Percentiles rank a stretch among this genome's conserved stretches.
Conservation (phyloP, 2,329 filamentous ascomycete species). For the Penicillium sp. region DNA sequence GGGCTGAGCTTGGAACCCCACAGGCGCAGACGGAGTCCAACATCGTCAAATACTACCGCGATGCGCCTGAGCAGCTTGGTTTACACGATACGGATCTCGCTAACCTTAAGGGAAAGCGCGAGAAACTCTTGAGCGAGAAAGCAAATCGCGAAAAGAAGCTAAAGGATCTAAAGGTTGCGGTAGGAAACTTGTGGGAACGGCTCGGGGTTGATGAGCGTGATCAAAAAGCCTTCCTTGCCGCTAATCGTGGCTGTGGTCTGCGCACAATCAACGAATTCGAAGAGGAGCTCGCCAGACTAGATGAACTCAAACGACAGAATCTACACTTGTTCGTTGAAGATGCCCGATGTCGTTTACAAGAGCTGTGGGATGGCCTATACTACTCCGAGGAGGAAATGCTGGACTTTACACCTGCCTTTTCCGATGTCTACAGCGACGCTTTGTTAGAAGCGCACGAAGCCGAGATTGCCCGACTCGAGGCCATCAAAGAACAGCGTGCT, state of each 20-base stretch:
- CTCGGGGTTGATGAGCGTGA: conserved; percentile 79
- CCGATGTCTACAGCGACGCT: conserved; percentile 94
- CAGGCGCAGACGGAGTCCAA: conserved; percentile 84
- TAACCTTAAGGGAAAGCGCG: conserved; percentile 67
- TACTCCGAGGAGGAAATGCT: conserved; percentile 98
- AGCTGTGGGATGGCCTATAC: conserved; percentile 90
- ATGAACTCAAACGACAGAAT: conserved; percentile 92
- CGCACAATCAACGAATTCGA: conserved; percentile 94
- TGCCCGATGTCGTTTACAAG: conserved; percentile 81
- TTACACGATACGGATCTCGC: conserved; percentile 82
- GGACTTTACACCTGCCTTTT: conserved; percentile 94
- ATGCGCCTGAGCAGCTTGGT: conserved; percentile 89
- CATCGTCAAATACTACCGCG: conserved; percentile 85
- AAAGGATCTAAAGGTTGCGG: conserved; percentile 68
- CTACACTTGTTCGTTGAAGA: conserved; percentile 95
- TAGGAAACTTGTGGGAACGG: conserved; percentile 87
- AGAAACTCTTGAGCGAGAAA: conserved; percentile 86
- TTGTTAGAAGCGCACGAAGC: conserved; percentile 91
- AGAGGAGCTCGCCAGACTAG: conserved; percentile 78
- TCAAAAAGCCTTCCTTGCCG: conserved; percentile 77
- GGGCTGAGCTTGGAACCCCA: conserved; percentile 91
- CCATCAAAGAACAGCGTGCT: conserved; percentile 78
- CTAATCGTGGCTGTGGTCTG: conserved; percentile 85
- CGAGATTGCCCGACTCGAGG: conserved; percentile 78
- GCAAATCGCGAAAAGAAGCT: conserved; percentile 73